Evolutionary conservation across 192 early-diverging fungal species (phyloP).

Genomic region (Dispira simplex): DNA sequence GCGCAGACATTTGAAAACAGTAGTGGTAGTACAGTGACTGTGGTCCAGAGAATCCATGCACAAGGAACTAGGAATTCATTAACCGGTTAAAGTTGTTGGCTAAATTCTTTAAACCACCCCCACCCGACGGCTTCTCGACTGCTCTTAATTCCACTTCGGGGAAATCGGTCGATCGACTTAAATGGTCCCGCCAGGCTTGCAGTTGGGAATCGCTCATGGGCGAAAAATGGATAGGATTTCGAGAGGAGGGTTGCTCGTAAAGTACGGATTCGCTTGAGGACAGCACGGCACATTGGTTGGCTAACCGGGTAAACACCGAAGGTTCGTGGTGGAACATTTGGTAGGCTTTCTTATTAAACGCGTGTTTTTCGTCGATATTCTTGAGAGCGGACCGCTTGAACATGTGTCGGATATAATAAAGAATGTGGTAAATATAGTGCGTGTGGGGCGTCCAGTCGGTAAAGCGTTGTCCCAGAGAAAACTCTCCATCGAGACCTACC

Average conservation of each 20-base stretch:
- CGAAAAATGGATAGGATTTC: constrained; percentile 7
- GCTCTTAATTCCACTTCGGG: neutral
- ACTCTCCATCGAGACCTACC: neutral
- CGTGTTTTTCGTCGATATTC: neutral
- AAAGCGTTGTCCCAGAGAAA: constrained; percentile 4
- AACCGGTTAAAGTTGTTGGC: constrained; percentile 9
- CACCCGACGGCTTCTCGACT: neutral
- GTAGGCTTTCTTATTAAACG: neutral
- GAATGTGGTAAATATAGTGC: constrained; percentile 6
- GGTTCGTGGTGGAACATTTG: constrained; percentile 10
- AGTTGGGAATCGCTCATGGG: neutral
- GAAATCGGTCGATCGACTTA: neutral
- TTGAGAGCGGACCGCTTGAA: constrained; percentile 2
- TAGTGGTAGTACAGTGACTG: neutral
- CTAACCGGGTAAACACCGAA: neutral
- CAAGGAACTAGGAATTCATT: constrained; percentile 5
- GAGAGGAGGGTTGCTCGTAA: neutral
- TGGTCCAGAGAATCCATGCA: neutral
- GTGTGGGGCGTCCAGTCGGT: constrained; percentile 6
- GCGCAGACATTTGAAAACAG: neutral
- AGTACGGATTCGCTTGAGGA: constrained; percentile 4
- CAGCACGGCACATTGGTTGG: constrained; percentile 5
- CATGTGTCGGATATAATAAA: neutral
- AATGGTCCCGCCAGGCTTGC: neutral
- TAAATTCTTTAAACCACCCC: neutral